phyloP scores from a whole-genome alignment of 169 alveolate species.

The Plasmodium vivax region DNA sequence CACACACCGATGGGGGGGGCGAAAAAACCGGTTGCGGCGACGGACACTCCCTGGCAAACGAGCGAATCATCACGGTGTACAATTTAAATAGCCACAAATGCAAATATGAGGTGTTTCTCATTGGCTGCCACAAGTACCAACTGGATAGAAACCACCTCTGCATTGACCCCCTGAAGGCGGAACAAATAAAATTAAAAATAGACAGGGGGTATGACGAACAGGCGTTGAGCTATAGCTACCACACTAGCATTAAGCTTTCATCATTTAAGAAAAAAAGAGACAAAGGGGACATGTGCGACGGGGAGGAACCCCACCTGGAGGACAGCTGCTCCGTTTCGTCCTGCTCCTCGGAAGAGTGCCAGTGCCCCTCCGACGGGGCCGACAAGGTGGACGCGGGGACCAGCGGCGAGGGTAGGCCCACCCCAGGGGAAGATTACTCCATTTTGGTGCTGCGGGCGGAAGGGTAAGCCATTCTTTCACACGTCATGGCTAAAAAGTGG shows the following conservation, averaged over 20 bases:
- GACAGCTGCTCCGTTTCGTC: conserved; percentile 8
- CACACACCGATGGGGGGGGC: neutral
- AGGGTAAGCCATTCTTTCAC: conserved; percentile 4
- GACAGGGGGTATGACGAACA: conserved; percentile 29
- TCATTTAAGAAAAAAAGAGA: neutral
- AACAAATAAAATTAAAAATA: conserved; percentile 50
- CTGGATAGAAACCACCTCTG: conserved; percentile 7
- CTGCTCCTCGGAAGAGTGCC: neutral
- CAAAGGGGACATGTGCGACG: neutral
- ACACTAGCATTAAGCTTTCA: conserved; percentile 15
- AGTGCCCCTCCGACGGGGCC: conserved; percentile 1
- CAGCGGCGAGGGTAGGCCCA: neutral
- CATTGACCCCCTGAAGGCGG: conserved; percentile 37
- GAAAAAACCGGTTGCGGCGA: neutral
- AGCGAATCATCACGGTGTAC: conserved; percentile 45
- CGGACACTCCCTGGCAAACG: neutral
- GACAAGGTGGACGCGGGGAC: conserved; percentile 1
- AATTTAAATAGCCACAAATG: conserved; percentile 52
- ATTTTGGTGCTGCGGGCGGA: conserved; percentile 7
- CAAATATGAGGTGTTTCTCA: conserved; percentile 30
- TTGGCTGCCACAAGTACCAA: conserved; percentile 47
- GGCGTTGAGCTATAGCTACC: neutral
- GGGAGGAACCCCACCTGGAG: neutral
- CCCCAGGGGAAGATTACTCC: conserved; percentile 14
- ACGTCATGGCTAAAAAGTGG: neutral